Evolutionary conservation across 306 rosid genomes (phyloP).

Genomic region (Crotalaria pallida): DNA sequence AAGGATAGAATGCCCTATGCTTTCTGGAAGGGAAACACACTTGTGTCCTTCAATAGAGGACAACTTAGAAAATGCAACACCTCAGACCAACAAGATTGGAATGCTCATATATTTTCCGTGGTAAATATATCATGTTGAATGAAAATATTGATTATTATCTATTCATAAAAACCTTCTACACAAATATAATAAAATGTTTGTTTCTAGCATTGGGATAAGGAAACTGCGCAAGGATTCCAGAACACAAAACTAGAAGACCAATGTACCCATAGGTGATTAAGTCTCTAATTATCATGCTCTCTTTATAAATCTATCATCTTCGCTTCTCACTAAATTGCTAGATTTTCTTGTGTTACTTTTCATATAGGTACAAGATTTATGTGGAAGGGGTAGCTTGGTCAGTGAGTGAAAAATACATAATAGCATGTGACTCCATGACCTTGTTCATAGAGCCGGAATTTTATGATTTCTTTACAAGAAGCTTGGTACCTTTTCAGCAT

Average conservation of each 20-base stretch:
- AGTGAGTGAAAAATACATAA: slow-evolving; percentile 37
- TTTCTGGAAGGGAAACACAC: slow-evolving; percentile 33
- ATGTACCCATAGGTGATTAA: slow-evolving; percentile 31
- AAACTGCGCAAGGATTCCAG: neutral
- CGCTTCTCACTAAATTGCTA: neutral
- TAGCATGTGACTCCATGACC: slow-evolving; percentile 40
- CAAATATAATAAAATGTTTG: neutral
- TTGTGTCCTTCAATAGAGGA: neutral
- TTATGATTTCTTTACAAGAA: slow-evolving; percentile 31
- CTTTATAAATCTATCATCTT: neutral
- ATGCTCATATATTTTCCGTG: slow-evolving; percentile 17
- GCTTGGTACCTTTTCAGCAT: slow-evolving; percentile 22
- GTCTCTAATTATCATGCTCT: neutral
- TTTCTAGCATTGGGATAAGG: slow-evolving; percentile 21
- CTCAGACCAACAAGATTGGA: slow-evolving; percentile 7
- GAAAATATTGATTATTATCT: neutral
- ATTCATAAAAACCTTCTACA: neutral
- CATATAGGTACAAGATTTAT: slow-evolving; percentile 35
- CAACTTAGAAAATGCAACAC: slow-evolving; percentile 19
- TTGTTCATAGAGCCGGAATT: slow-evolving; percentile 13
- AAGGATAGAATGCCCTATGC: slow-evolving; percentile 32
- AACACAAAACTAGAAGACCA: slow-evolving; percentile 31
- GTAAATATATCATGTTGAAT: neutral
- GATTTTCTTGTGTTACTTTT: neutral
- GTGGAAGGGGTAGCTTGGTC: slow-evolving; percentile 38